These are phyloP conservation scores for Mycena floridula DNA, from an alignment of 768 basidiomycete species.

Conservation along the genomic window DNA sequence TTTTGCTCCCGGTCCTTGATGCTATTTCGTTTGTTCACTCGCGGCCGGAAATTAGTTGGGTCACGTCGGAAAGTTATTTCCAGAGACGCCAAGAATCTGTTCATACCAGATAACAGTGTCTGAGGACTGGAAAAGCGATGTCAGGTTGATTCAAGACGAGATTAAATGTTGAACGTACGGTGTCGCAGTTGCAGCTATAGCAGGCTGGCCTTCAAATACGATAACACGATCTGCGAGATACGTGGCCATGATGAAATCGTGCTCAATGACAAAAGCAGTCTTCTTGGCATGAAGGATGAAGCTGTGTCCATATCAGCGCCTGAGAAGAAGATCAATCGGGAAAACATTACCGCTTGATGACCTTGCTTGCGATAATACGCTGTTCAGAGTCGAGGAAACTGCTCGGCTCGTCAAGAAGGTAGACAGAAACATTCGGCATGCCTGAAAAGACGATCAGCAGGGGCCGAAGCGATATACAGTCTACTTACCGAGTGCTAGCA, in stretches of 20 bases:
- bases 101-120: constrained; percentile 94
- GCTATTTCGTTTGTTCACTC: constrained; percentile 81
- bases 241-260: constrained; percentile 99
- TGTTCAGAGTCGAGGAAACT: constrained; percentile 98
- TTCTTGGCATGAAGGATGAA: constrained; percentile 97
- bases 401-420: constrained; percentile 94
- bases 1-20: constrained; percentile 90
- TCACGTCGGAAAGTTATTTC: constrained; percentile 99
- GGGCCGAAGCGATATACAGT: neutral
- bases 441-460: constrained; percentile 28
- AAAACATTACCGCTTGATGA: constrained; percentile 99
- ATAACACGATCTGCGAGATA: constrained; percentile 98
- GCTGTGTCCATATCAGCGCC: constrained; percentile 24
- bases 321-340: constrained; percentile 24
- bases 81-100: constrained; percentile 90
- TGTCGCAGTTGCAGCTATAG: constrained; percentile 82
- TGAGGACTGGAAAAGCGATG: constrained; percentile 58
- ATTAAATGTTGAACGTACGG: constrained; percentile 48
- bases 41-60: constrained; percentile 88
- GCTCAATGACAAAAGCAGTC: constrained; percentile 98
- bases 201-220: constrained; percentile 85
- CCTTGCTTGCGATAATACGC: constrained; percentile 96
- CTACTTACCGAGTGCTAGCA: constrained; percentile 75
- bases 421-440: constrained; percentile 78
- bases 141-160: constrained; percentile 1